Conservation (phyloP, 23 red algal genomes). For the Agarophyton chilense region DNA sequence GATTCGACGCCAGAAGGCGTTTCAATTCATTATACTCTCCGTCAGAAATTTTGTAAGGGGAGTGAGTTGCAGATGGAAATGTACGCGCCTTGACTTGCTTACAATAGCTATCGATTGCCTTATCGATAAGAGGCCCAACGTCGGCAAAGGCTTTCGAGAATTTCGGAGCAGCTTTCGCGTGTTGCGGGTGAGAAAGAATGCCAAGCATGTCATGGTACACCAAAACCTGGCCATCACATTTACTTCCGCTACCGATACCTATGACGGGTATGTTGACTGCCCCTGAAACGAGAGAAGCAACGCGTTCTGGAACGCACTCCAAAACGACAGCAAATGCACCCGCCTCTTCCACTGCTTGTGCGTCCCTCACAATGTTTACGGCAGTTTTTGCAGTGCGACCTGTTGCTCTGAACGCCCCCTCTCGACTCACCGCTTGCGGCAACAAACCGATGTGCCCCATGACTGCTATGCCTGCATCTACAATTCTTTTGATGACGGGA, state of each 20-base stretch:
- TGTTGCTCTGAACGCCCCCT: constrained; percentile 84
- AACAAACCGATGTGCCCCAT: constrained; percentile 94
- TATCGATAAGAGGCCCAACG: constrained; percentile 66
- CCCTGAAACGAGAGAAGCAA: constrained; percentile 70
- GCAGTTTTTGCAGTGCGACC: constrained; percentile 77
- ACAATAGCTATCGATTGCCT: constrained; percentile 79
- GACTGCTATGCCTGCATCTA: constrained; percentile 92
- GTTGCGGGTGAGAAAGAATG: constrained; percentile 97
- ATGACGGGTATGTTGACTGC: constrained; percentile 87
- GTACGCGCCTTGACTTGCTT: constrained; percentile 50
- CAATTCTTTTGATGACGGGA: constrained; percentile 59
- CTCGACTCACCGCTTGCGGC: constrained; percentile 77
- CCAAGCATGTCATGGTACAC: constrained; percentile 99
- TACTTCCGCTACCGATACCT: constrained; percentile 91
- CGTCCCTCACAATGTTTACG: constrained; percentile 63
- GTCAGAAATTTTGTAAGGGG: constrained; percentile 84
- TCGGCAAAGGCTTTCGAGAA: constrained; percentile 89
- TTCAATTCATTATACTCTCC: constrained; percentile 75
- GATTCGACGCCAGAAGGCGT: not conserved
- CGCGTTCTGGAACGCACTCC: constrained; percentile 86
- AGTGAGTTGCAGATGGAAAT: constrained; percentile 77
- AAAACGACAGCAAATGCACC: constrained; percentile 96
- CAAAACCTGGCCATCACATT: constrained; percentile 91
- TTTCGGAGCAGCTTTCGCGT: constrained; percentile 90
- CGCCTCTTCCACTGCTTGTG: constrained; percentile 82